A percentile compares a stretch with the other conserved stretches of the same genome.
These are phyloP conservation scores for Pleurotus djamor DNA, from an alignment of 768 basidiomycete species.

Conservation along the genomic window DNA sequence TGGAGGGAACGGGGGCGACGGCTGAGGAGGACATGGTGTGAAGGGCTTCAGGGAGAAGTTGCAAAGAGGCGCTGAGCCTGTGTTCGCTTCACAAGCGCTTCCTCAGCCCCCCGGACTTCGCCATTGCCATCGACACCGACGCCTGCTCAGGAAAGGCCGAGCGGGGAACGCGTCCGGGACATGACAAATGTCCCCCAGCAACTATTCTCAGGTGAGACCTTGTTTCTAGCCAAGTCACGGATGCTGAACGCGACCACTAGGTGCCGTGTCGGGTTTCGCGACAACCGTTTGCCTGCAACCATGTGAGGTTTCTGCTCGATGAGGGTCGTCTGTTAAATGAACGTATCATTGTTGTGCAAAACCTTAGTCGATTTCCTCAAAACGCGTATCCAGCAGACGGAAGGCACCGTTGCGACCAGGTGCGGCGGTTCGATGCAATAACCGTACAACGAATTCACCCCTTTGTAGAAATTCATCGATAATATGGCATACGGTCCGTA, in stretches of 20 bases:
- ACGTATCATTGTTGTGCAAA: neutral
- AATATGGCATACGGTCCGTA: constrained; percentile 48
- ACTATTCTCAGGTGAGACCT: constrained; percentile 58
- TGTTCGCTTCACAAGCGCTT: too few species aligned
- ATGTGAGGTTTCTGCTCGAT: constrained; percentile 38
- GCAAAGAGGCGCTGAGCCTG: too few species aligned
- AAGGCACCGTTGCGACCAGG: constrained; percentile 38
- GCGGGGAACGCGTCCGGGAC: neutral
- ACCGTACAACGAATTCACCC: neutral
- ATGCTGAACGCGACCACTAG: too few species aligned
- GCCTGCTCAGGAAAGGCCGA: too few species aligned
- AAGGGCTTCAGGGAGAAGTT: too few species aligned
- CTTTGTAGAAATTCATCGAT: constrained; percentile 29
- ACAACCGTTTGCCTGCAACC: constrained; percentile 78
- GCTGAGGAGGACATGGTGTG: neutral
- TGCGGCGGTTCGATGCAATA: constrained; percentile 16
- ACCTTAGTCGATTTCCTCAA: constrained; percentile 82
- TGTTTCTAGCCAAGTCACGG: too few species aligned
- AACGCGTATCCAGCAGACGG: constrained; percentile 87
- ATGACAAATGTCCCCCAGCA: constrained; percentile 74
- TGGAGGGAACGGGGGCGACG: constrained; percentile 44
- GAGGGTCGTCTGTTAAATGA: neutral
- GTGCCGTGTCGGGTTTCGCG: constrained; percentile 76
- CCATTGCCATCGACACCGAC: too few species aligned
- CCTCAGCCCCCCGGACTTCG: too few species aligned